Evolutionary conservation across 2,329 filamentous ascomycete genomes (phyloP).

Genomic region (Ascocoryne sarcoides): DNA sequence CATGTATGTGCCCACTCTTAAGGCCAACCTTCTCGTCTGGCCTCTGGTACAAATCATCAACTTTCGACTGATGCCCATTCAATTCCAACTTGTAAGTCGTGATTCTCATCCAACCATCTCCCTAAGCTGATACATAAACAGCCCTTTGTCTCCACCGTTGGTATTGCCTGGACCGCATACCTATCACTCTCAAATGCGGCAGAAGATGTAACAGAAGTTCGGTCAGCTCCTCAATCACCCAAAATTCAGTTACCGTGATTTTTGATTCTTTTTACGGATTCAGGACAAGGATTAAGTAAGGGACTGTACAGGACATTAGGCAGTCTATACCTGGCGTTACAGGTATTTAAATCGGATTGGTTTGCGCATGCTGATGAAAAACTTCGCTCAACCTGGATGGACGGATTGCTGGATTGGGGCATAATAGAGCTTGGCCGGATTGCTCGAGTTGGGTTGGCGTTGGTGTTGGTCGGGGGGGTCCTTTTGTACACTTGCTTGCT

Average conservation of each 20-base stretch:
- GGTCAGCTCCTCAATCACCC: slow-evolving; percentile 27
- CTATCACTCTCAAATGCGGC: slow-evolving; percentile 84
- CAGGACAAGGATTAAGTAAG: slow-evolving; percentile 11
- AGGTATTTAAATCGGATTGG: neutral
- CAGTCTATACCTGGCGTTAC: neutral
- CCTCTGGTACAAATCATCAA: slow-evolving; percentile 94
- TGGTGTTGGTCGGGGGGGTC: neutral
- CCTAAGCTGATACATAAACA: slow-evolving; percentile 31
- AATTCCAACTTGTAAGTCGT: slow-evolving; percentile 82
- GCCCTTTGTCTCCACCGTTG: slow-evolving; percentile 92
- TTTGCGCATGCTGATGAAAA: neutral
- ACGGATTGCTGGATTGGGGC: neutral
- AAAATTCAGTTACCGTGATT: slow-evolving; percentile 27
- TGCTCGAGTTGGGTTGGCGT: neutral
- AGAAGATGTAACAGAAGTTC: slow-evolving; percentile 38
- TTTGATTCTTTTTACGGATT: slow-evolving; percentile 13
- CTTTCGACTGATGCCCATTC: slow-evolving; percentile 88
- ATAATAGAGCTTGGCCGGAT: neutral
- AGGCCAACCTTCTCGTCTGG: slow-evolving; percentile 95
- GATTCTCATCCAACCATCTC: too few species aligned
- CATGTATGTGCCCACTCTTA: slow-evolving; percentile 87
- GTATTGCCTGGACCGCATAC: slow-evolving; percentile 97
- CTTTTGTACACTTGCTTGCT: neutral
- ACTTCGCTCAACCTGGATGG: neutral
- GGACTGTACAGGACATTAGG: slow-evolving; percentile 8